These are phyloP conservation scores for Boletus eberwhitei DNA, from an alignment of 768 basidiomycete species.

Conservation along the genomic window DNA sequence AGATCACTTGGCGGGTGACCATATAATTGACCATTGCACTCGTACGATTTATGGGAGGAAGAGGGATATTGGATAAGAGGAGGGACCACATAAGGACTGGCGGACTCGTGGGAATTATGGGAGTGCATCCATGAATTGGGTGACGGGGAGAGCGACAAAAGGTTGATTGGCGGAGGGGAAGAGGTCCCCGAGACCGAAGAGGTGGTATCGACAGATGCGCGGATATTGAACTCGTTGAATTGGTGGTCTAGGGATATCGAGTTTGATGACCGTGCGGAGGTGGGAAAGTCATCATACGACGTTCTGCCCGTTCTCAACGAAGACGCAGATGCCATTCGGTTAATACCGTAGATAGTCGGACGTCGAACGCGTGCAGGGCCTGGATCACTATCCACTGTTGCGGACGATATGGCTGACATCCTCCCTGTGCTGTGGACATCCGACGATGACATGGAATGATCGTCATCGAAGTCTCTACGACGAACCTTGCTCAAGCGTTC, in stretches of 20 bases:
- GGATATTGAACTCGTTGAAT: slow-evolving; percentile 71
- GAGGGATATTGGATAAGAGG: slow-evolving; percentile 38
- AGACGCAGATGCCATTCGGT: slow-evolving; percentile 72
- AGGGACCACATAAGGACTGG: slow-evolving; percentile 36
- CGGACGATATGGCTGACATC: slow-evolving; percentile 76
- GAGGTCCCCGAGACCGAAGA: slow-evolving; percentile 58
- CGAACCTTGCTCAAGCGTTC: slow-evolving; percentile 75
- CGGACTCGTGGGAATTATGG: slow-evolving; percentile 40
- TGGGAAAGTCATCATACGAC: slow-evolving; percentile 68
- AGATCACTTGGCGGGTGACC: slow-evolving; percentile 62
- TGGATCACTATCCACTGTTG: slow-evolving; percentile 84
- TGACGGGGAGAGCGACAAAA: slow-evolving; percentile 67
- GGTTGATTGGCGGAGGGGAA: slow-evolving; percentile 75
- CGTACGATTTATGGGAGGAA: slow-evolving; percentile 42
- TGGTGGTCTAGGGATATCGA: slow-evolving; percentile 76
- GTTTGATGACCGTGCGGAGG: slow-evolving; percentile 75
- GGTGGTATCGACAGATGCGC: slow-evolving; percentile 62
- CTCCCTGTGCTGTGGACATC: slow-evolving; percentile 74
- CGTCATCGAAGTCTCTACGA: slow-evolving; percentile 82
- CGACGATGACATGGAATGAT: slow-evolving; percentile 88
- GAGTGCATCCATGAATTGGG: slow-evolving; percentile 54
- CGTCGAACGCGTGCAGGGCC: slow-evolving; percentile 68
- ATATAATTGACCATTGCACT: slow-evolving; percentile 47
- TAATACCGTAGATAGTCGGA: slow-evolving; percentile 61
- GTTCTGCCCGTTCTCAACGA: slow-evolving; percentile 57